Conservation (phyloP, 805 yeast species). For the Zygosaccharomyces lentus region DNA sequence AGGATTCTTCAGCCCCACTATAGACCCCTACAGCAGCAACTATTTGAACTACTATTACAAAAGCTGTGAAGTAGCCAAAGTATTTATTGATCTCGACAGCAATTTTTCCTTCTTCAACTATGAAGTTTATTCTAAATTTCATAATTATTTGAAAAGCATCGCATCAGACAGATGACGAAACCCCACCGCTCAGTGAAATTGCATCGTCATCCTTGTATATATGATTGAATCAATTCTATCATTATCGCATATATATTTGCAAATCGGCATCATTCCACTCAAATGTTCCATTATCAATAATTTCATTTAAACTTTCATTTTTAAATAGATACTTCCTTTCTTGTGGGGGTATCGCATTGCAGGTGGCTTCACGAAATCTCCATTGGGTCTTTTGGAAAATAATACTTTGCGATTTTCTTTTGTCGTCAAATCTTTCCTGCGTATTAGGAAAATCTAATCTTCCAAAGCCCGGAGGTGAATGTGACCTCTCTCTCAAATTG, state of each 20-base stretch:
- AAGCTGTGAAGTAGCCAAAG: slow-evolving; percentile 56
- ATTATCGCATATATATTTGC: slow-evolving; percentile 22
- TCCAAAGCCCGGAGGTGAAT: slow-evolving; percentile 57
- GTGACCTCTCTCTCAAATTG: slow-evolving; percentile 35
- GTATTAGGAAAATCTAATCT: slow-evolving; percentile 56
- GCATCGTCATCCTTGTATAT: slow-evolving; percentile 1
- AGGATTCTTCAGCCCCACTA: slow-evolving; percentile 27
- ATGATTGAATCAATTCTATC: not conserved
- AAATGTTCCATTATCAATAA: slow-evolving; percentile 34
- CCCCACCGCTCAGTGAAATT: not conserved
- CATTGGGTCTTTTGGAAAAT: slow-evolving; percentile 40
- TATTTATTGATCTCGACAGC: slow-evolving; percentile 59
- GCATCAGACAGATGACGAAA: slow-evolving; percentile 4
- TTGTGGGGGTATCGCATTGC: slow-evolving; percentile 30
- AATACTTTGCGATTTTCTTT: slow-evolving; percentile 33
- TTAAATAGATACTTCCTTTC: slow-evolving; percentile 44
- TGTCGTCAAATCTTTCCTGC: slow-evolving; percentile 44
- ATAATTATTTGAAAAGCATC: slow-evolving; percentile 26
- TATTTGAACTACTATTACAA: slow-evolving; percentile 45
- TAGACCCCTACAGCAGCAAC: slow-evolving; percentile 40
- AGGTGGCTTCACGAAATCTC: slow-evolving; percentile 43
- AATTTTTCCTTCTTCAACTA: slow-evolving; percentile 54
- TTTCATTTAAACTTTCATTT: slow-evolving; percentile 38
- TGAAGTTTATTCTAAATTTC: slow-evolving; percentile 42
- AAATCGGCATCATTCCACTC: slow-evolving; percentile 29